Evolutionary conservation across 2,329 filamentous ascomycete genomes (phyloP).

Genomic region (Pestalotiopsis sp.): DNA sequence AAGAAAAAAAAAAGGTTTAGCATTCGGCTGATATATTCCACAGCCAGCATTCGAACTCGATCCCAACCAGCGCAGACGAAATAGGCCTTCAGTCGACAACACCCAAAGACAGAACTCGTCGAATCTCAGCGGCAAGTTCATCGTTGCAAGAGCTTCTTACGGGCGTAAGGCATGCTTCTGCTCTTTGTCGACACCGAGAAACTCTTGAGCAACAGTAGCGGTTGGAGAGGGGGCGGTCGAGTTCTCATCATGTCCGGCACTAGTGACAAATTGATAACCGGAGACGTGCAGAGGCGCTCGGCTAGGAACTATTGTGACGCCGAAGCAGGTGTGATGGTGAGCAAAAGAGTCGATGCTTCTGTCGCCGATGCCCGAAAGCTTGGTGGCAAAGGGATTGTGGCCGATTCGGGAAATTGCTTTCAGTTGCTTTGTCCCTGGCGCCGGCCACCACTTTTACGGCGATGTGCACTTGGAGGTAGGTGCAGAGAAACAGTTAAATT

Average conservation of each 20-base stretch:
- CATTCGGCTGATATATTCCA: slow-evolving; percentile 47
- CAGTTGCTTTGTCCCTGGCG: slow-evolving; percentile 41
- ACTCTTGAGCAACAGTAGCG: slow-evolving; percentile 38
- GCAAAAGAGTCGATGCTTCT: slow-evolving; percentile 30
- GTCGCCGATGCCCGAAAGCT: slow-evolving; percentile 15
- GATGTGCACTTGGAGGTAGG: slow-evolving; percentile 50
- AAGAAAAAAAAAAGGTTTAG: slow-evolving; percentile 34
- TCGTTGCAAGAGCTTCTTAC: slow-evolving; percentile 54
- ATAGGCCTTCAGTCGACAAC: slow-evolving; percentile 46
- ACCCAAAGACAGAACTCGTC: slow-evolving; percentile 39
- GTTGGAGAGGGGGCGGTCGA: slow-evolving; percentile 26
- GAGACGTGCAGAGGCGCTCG: slow-evolving; percentile 36
- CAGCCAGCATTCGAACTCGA: slow-evolving; percentile 49
- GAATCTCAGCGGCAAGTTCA: slow-evolving; percentile 44
- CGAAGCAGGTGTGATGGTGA: slow-evolving; percentile 29
- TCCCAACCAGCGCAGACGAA: slow-evolving; percentile 50
- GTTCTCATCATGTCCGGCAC: slow-evolving; percentile 42
- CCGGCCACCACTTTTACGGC: slow-evolving; percentile 57
- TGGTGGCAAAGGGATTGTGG: slow-evolving; percentile 23
- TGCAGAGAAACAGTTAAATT: slow-evolving; percentile 46
- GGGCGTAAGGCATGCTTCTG: slow-evolving; percentile 50
- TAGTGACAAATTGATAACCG: slow-evolving; percentile 43
- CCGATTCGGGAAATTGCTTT: slow-evolving; percentile 37
- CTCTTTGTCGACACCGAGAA: slow-evolving; percentile 42
- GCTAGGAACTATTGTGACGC: slow-evolving; percentile 38